A percentile compares a stretch with the other conserved stretches of the same genome.
phyloP scores from a whole-genome alignment of 345 rosid species.

The Geranium rotundifolium region DNA sequence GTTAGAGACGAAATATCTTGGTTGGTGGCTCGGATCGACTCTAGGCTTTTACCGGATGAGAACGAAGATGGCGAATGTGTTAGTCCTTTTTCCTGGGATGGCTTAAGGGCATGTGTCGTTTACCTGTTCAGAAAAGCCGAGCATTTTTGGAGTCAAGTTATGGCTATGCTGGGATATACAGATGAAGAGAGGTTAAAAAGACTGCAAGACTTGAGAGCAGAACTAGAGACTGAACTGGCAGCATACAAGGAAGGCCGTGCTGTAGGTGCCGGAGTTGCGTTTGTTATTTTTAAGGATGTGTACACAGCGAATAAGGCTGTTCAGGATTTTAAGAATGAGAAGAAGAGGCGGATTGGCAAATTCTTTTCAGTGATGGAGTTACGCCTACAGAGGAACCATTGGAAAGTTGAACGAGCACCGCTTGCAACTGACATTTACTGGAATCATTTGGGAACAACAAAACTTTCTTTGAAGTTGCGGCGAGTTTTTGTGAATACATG shows the following conservation, averaged over 20 bases:
- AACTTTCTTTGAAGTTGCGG: slow-evolving; percentile 50
- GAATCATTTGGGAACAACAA: slow-evolving; percentile 87
- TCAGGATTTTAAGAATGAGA: slow-evolving; percentile 75
- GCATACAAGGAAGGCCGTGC: slow-evolving; percentile 75
- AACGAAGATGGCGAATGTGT: slow-evolving; percentile 22
- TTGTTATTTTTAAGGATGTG: slow-evolving; percentile 84
- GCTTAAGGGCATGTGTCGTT: slow-evolving; percentile 15
- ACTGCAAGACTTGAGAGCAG: slow-evolving; percentile 69
- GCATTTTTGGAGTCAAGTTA: slow-evolving; percentile 17
- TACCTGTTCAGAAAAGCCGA: slow-evolving; percentile 26
- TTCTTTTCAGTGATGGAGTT: slow-evolving; percentile 79
- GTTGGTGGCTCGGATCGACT: slow-evolving; percentile 77
- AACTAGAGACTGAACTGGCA: slow-evolving; percentile 52
- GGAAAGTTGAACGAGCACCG: slow-evolving; percentile 97
- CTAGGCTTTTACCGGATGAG: slow-evolving; percentile 52
- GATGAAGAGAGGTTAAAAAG: slow-evolving; percentile 48
- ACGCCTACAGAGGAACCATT: slow-evolving; percentile 82
- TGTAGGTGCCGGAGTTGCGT: slow-evolving; percentile 86
- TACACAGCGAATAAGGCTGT: slow-evolving; percentile 89
- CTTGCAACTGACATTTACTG: slow-evolving; percentile 92
- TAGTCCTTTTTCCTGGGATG: slow-evolving; percentile 12
- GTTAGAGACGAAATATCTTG: slow-evolving; percentile 87
- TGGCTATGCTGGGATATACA: slow-evolving; percentile 26
- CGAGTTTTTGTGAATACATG: slow-evolving; percentile 77
- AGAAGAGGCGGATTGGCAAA: slow-evolving; percentile 67